Evolutionary conservation across 2,329 filamentous ascomycete species (phyloP).

Genomic region (Decorospora gaudefroyi): DNA sequence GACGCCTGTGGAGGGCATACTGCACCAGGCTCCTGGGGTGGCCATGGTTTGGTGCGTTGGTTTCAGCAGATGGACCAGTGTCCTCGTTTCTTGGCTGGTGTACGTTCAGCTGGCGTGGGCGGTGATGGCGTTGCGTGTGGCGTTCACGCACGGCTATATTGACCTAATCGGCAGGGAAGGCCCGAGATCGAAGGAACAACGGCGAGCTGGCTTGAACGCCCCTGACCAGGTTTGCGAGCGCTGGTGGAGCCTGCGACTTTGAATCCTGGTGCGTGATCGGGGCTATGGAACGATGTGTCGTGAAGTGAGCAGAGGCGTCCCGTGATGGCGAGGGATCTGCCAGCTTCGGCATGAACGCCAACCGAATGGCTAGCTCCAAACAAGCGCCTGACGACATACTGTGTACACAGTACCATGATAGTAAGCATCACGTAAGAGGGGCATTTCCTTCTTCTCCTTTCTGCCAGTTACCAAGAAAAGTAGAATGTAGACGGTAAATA

Average conservation of each 20-base stretch:
- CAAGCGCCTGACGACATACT: constrained; percentile 6
- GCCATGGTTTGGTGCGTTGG: constrained; percentile 30
- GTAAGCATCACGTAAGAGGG: constrained; percentile 11
- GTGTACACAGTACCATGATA: too few species aligned
- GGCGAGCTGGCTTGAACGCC: constrained; percentile 23
- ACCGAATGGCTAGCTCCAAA: constrained; percentile 19
- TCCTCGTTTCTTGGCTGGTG: constrained; percentile 28
- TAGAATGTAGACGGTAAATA: neutral
- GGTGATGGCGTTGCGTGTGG: constrained; percentile 42
- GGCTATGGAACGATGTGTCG: constrained; percentile 4
- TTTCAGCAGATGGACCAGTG: constrained; percentile 32
- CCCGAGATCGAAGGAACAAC: constrained; percentile 29
- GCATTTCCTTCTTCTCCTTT: too few species aligned
- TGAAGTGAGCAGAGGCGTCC: constrained; percentile 2
- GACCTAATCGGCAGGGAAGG: constrained; percentile 15
- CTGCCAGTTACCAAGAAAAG: constrained; percentile 5
- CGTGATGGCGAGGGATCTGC: constrained; percentile 10
- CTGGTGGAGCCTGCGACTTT: constrained; percentile 7
- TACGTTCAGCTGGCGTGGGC: constrained; percentile 40
- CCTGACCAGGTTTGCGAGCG: constrained; percentile 16
- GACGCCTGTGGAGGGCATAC: constrained; percentile 40
- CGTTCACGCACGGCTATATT: constrained; percentile 23
- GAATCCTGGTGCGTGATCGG: constrained; percentile 11
- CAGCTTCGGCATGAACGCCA: constrained; percentile 27
- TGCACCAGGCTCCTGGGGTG: constrained; percentile 40